Evolutionary conservation across 179 eudicot genomes (phyloP).

Genomic region (Nepenthes alata): DNA sequence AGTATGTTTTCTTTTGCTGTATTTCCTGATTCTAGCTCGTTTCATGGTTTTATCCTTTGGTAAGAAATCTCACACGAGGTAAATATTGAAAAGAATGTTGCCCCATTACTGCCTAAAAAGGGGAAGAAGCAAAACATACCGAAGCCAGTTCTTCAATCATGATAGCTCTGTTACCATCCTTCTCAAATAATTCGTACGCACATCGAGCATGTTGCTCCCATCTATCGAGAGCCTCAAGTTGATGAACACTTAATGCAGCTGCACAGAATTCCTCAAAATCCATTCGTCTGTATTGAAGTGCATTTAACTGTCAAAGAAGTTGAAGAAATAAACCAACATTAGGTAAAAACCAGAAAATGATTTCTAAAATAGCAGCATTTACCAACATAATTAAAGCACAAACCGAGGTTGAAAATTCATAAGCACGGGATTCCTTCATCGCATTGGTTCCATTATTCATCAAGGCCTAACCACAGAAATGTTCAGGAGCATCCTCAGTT

Average conservation of each 20-base stretch:
- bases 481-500: not conserved
- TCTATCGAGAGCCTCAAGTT: conserved; percentile 75
- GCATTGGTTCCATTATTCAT: conserved; percentile 58
- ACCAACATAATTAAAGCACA: conserved; percentile 8
- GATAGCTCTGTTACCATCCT: conserved; percentile 85
- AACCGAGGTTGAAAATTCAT: conserved; percentile 52
- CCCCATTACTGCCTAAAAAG: not conserved
- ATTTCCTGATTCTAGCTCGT: no score
- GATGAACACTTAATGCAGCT: conserved; percentile 70
- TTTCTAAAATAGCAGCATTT: conserved; percentile 8
- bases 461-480: conserved; percentile 41
- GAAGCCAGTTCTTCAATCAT: conserved; percentile 97
- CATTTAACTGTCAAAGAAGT: conserved; percentile 43
- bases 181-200: conserved; percentile 82
- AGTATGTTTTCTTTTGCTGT: no score
- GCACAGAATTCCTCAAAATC: conserved; percentile 90
- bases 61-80: not conserved
- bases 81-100: not conserved
- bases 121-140: conserved; percentile 29
- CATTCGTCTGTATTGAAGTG: conserved; percentile 69
- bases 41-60: not conserved
- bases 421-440: conserved; percentile 59
- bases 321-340: not conserved
- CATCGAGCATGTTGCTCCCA: conserved; percentile 81
- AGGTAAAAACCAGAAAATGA: not conserved